Percentiles rank a stretch among this genome's conserved stretches.
Conservation (phyloP, 2,329 filamentous ascomycete species). For the Talaromyces amestolkiae region DNA sequence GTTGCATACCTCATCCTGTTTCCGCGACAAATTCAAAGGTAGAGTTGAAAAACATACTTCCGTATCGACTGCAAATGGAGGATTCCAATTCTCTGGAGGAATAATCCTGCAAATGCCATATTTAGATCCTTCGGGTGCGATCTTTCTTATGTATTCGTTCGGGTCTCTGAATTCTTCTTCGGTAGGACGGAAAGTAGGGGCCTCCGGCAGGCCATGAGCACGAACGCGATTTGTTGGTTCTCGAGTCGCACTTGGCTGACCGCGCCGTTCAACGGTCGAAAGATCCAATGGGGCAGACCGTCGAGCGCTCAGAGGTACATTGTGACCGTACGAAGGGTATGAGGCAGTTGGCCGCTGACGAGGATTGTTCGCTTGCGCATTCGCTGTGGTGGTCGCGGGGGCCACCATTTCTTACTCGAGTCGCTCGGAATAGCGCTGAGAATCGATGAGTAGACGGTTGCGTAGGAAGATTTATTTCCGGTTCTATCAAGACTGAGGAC, state of each 20-base stretch:
- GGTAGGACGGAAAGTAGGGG: constrained; percentile 84
- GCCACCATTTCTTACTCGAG: constrained; percentile 42
- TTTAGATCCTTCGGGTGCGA: constrained; percentile 76
- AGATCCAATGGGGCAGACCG: constrained; percentile 72
- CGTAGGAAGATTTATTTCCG: constrained; percentile 16
- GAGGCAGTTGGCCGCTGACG: constrained; percentile 42
- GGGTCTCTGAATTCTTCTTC: constrained; percentile 94
- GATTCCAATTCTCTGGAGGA: constrained; percentile 90
- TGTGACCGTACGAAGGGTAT: constrained; percentile 45
- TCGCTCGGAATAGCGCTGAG: constrained; percentile 12
- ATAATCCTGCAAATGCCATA: constrained; percentile 96
- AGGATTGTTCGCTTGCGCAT: constrained; percentile 33
- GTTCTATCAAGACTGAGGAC: constrained; percentile 30
- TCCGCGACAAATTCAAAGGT: too few relatives aligned
- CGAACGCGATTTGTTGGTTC: constrained; percentile 75
- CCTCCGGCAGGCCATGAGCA: constrained; percentile 81
- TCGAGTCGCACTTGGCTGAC: constrained; percentile 71
- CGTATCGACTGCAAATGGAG: constrained; percentile 92
- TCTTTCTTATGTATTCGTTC: constrained; percentile 89
- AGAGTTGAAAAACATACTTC: constrained; percentile 62
- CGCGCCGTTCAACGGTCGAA: constrained; percentile 85
- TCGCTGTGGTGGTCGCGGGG: constrained; percentile 44
- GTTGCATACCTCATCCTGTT: neutral
- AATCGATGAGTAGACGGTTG: constrained; percentile 19
- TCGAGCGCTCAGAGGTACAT: constrained; percentile 63